Evolutionary conservation across 495 filamentous ascomycete genomes (phyloP).

Genomic region (Pseudomonodictys pantanalensis): DNA sequence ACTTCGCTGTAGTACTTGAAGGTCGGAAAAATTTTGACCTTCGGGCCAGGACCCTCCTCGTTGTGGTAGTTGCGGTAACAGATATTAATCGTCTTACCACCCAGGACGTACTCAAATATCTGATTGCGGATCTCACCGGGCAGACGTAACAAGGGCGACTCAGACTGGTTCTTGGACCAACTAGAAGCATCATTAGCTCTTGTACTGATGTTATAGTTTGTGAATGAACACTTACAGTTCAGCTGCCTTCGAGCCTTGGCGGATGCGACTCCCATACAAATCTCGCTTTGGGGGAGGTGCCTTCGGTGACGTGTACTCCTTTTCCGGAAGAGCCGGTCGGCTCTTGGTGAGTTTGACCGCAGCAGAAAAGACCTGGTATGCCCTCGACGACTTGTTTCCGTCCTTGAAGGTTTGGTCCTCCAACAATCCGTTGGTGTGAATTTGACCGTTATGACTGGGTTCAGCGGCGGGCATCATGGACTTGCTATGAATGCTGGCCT

Average conservation of each 20-base stretch:
- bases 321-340: too few species aligned
- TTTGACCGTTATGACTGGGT: too few species aligned
- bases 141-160: constrained; percentile 16
- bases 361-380: too few species aligned
- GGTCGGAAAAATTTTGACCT: neutral
- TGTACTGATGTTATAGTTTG: neutral
- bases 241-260: neutral
- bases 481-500: too few species aligned
- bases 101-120: constrained; percentile 20
- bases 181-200: neutral
- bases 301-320: too few species aligned
- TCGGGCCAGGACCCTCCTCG: neutral
- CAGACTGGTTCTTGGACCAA: constrained; percentile 5
- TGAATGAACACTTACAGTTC: neutral
- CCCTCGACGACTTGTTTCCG: too few species aligned
- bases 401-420: too few species aligned
- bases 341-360: too few species aligned
- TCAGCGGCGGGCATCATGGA: too few species aligned
- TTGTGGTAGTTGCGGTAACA: neutral
- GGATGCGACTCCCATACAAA: too few species aligned
- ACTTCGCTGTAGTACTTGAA: constrained; percentile 1
- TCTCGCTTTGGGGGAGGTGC: too few species aligned
- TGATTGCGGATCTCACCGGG: constrained; percentile 12
- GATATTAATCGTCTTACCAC: neutral
- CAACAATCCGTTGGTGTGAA: too few species aligned